A percentile compares a stretch with the other conserved stretches of the same genome.
Evolutionary conservation across 768 basidiomycete genomes (phyloP).

Genomic region (Tephrocybe sp.): DNA sequence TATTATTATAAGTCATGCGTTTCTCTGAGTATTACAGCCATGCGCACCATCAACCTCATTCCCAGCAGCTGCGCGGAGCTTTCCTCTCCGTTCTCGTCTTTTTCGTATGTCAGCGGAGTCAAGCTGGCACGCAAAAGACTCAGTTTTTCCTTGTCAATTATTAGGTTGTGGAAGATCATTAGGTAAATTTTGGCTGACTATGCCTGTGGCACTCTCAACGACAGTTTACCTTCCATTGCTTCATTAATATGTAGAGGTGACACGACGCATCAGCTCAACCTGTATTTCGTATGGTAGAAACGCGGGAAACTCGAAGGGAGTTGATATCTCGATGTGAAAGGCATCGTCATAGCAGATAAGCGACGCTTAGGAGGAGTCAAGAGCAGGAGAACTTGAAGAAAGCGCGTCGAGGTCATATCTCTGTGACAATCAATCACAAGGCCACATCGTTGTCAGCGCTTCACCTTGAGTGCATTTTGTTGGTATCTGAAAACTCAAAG

Average conservation of each 20-base stretch:
- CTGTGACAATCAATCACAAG: no score
- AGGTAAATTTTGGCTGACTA: slow-evolving; percentile 43
- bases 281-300: slow-evolving; percentile 94
- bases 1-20: neutral
- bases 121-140: slow-evolving; percentile 76
- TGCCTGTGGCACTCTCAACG: slow-evolving; percentile 88
- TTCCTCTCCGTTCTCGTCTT: slow-evolving; percentile 66
- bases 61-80: slow-evolving; percentile 41
- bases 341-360: neutral
- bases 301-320: slow-evolving; percentile 66
- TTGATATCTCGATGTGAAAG: slow-evolving; percentile 45
- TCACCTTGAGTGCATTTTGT: no score
- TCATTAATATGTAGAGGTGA: slow-evolving; percentile 80
- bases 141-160: slow-evolving; percentile 72
- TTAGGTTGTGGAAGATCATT: neutral
- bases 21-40: neutral
- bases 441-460: neutral
- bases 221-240: slow-evolving; percentile 72
- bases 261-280: slow-evolving; percentile 83
- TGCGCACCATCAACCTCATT: slow-evolving; percentile 32
- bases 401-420: no score
- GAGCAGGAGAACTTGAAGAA: no score
- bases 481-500: no score
- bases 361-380: no score
- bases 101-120: slow-evolving; percentile 76